Evolutionary conservation across 345 rosid species (phyloP), one percentile per base, ranked within the genome.

Genomic region (Excoecaria cochinchinensis): DNA sequence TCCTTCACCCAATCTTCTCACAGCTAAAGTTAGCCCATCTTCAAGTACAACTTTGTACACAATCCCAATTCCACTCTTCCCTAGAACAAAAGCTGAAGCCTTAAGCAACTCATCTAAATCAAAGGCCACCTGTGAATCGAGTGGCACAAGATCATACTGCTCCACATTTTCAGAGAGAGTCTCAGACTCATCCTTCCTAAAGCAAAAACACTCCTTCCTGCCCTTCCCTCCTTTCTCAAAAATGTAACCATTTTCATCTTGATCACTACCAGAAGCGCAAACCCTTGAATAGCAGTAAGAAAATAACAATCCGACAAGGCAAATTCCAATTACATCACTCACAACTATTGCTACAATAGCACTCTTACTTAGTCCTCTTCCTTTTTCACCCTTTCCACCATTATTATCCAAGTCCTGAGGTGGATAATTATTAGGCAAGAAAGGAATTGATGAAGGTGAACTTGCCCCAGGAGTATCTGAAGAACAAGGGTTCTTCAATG

Each of bases 1-100:
- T 21, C 99, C 99, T 85, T 93, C 99, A 3, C 99, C 99, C 57
- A 95, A 80, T 82, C 98, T 87, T 82, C 97, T 85, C 66, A 93
- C 97, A 6, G 97, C 98, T 52, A 93, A 83, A 57, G 90, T 93
- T 38, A 89, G 86, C 40, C 98, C 98, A 62, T 90, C 95, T 84
- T 93, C 97, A 15, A 93, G 92, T 69, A 95, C 98, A 60, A 95
- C 97, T 84, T 93, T 93, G 89, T 95, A 95, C 72, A 92, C 94
- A 57, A 93, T 95, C 40, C 99, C 99, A 42, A 91, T 90, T 78
- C 98, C 97, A 47, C 98, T 90, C 92, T 95, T 95, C 51, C 99
- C 98, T 5, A 95, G 77, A 69, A 95, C 98, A 79, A 95, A 95
- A 72, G 98, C 99, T 0, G 98, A 89, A 55, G 99, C 99, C 83